Evolutionary conservation across 768 basidiomycete genomes (phyloP).

Genomic region (Kwoniella sp.): DNA sequence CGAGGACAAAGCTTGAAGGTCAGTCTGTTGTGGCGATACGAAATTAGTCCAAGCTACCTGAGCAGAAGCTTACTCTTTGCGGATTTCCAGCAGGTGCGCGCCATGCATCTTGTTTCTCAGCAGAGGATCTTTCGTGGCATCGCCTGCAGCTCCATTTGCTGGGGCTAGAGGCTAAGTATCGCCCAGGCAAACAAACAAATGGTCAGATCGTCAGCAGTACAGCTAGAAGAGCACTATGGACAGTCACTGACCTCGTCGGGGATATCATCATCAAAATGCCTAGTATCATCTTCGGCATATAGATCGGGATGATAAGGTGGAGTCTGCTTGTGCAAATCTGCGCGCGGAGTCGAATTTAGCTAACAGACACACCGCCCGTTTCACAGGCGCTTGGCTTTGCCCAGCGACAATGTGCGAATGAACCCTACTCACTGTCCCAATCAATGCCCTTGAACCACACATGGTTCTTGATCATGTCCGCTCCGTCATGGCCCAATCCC

Average conservation of each 20-base stretch:
- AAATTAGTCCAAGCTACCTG: background rate
- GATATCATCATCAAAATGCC: constrained; percentile 94
- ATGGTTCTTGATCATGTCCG: constrained; percentile 84
- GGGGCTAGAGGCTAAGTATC: constrained; percentile 77
- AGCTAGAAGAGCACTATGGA: constrained; percentile 44
- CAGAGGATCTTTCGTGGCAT: constrained; percentile 86
- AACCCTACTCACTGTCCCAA: constrained; percentile 63
- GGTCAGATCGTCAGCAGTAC: background rate
- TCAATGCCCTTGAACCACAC: constrained; percentile 90
- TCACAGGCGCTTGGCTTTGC: background rate
- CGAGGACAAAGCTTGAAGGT: background rate
- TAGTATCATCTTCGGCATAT: constrained; percentile 77
- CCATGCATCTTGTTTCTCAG: constrained; percentile 83
- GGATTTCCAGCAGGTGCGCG: constrained; percentile 78
- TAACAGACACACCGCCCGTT: background rate
- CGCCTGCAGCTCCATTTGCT: constrained; percentile 74
- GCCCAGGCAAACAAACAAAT: background rate
- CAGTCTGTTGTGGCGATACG: background rate
- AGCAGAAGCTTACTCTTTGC: constrained; percentile 63
- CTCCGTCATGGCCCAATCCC: constrained; percentile 67
- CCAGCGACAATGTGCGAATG: background rate
- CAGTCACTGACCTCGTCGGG: constrained; percentile 74
- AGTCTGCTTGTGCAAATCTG: constrained; percentile 71
- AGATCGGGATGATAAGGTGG: constrained; percentile 91
- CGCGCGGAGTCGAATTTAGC: background rate